Evolutionary conservation across 163 green algal species (phyloP).

Genomic region (Scenedesmus sp.): DNA sequence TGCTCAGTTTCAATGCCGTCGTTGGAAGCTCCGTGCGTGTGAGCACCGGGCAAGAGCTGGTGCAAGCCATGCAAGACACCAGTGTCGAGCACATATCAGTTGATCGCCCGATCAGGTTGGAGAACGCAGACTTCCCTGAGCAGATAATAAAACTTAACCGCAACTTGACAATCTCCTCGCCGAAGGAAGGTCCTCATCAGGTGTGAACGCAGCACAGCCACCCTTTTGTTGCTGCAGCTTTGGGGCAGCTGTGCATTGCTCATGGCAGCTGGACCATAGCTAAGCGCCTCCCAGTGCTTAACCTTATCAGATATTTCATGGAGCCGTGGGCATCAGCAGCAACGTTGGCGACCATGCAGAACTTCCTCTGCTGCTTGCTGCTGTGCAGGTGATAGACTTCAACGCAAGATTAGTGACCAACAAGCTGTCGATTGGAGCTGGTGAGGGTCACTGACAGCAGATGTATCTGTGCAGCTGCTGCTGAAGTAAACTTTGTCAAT

Average conservation of each 20-base stretch:
- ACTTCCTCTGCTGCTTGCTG: not conserved
- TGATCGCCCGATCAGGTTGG: not conserved
- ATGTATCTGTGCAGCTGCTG: not conserved
- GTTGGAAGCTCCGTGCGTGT: not conserved
- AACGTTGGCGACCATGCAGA: not conserved
- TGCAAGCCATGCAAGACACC: not conserved
- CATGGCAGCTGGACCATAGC: not conserved
- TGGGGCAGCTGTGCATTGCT: not conserved
- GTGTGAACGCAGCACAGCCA: not conserved
- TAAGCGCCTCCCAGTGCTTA: too few relatives aligned
- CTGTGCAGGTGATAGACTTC: conserved; percentile 42
- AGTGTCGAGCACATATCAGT: not conserved
- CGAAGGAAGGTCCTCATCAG: not conserved
- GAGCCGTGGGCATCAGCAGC: not conserved
- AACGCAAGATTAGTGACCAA: not conserved
- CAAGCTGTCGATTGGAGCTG: conserved; percentile 33
- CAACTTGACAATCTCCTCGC: not conserved
- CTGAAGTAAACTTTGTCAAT: not conserved
- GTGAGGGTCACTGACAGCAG: not conserved
- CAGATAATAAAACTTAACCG: not conserved
- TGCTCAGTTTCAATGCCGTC: not conserved
- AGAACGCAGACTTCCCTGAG: not conserved
- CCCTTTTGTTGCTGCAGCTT: not conserved
- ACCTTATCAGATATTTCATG: not conserved
- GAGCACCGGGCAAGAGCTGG: not conserved